Percentiles rank a stretch among this genome's conserved stretches.
phyloP scores from a whole-genome alignment of 257 asterid genomes.

The Solanum tarijense region DNA sequence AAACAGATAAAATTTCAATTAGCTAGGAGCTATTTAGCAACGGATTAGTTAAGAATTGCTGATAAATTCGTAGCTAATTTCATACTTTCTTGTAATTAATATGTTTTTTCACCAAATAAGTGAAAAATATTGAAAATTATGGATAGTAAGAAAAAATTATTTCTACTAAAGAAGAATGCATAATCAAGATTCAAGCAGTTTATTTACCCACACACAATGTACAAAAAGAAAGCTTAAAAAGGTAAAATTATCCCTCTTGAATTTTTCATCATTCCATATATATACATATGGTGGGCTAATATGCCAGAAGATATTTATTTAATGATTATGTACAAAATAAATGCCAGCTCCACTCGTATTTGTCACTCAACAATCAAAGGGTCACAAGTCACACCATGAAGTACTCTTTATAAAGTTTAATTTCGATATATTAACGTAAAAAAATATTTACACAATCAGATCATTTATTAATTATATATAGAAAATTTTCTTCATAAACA shows the following conservation, averaged over 20 bases:
- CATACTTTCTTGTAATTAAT: neutral
- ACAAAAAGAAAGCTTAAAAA: neutral
- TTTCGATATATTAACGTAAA: neutral
- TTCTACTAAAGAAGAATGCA: neutral
- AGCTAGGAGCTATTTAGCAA: rapidly evolving
- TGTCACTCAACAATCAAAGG: neutral
- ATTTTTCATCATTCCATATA: neutral
- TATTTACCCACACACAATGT: neutral
- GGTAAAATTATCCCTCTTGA: neutral
- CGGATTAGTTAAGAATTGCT: rapidly evolving
- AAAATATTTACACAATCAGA: neutral
- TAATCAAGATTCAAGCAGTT: neutral
- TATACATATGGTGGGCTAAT: neutral
- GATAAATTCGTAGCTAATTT: too few relatives aligned
- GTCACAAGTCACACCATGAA: neutral
- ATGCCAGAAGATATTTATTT: neutral
- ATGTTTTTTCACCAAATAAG: neutral
- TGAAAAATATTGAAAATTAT: neutral
- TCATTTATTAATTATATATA: neutral
- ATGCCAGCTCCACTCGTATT: neutral
- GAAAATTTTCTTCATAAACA: neutral
- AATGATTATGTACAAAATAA: neutral
- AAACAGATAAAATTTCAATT: neutral
- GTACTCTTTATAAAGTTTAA: neutral
- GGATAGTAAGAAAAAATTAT: neutral